Evolutionary conservation across 371 early-diverging fungal species (phyloP).

Genomic region (Neoconidiobolus thromboides): DNA sequence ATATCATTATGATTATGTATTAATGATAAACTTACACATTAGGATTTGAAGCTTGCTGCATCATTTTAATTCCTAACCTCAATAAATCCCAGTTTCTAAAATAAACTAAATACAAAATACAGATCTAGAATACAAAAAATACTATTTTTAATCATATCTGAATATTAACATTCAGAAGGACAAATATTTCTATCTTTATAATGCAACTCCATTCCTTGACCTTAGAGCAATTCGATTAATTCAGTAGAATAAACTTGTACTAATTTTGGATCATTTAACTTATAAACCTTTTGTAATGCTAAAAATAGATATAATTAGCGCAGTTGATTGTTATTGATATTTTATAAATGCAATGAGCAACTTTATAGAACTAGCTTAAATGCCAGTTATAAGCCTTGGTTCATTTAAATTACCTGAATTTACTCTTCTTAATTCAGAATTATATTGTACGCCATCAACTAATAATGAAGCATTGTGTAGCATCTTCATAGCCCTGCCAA

Average conservation of each 20-base stretch:
- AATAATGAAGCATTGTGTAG: conserved; percentile 83
- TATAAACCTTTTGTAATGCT: conserved; percentile 56
- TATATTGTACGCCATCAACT: conserved; percentile 94
- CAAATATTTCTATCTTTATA: conserved; percentile 74
- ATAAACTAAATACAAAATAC: neutral
- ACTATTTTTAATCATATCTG: conserved; percentile 84
- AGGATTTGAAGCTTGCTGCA: conserved; percentile 28
- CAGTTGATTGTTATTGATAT: conserved; percentile 79
- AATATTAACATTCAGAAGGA: conserved; percentile 71
- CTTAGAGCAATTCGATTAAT: conserved; percentile 69
- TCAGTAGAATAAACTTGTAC: conserved; percentile 77
- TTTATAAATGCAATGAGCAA: conserved; percentile 88
- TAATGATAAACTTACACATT: neutral
- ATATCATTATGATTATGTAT: too few species aligned
- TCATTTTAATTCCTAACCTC: conserved; percentile 74
- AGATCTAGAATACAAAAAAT: conserved; percentile 14
- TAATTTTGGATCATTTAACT: conserved; percentile 40
- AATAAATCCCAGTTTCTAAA: conserved; percentile 87
- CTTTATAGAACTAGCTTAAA: conserved; percentile 13
- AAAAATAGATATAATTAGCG: conserved; percentile 90
- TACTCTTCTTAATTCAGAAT: conserved; percentile 69
- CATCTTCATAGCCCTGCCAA: conserved; percentile 77
- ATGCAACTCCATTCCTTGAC: conserved; percentile 81
- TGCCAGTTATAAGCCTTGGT: too few species aligned
- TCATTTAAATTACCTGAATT: conserved; percentile 31